These are phyloP conservation scores for Colletotrichum melonis DNA, from an alignment of 2,329 filamentous ascomycete species.

Conservation along the genomic window DNA sequence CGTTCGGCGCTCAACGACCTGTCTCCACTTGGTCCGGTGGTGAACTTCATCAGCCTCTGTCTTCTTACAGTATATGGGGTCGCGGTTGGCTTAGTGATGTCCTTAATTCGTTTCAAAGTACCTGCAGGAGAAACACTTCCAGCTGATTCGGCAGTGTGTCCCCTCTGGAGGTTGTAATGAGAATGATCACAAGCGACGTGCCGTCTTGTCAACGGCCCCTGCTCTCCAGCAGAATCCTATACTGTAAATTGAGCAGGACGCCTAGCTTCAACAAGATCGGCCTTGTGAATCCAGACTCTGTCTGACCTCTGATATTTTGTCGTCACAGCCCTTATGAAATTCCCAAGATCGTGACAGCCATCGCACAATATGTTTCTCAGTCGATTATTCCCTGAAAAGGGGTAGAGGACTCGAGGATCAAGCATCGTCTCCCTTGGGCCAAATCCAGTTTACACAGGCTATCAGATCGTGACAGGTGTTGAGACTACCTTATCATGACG, in stretches of 20 bases:
- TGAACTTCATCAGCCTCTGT: not conserved
- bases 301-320: too few relatives aligned
- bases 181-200: not conserved
- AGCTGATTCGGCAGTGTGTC: not conserved
- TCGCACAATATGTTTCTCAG: too few relatives aligned
- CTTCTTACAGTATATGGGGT: not conserved
- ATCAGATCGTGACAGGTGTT: too few relatives aligned
- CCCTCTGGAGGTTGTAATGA: not conserved
- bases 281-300: not conserved
- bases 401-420: too few relatives aligned
- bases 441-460: too few relatives aligned
- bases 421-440: too few relatives aligned
- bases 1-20: slow-evolving; percentile 14
- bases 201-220: not conserved
- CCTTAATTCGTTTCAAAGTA: not conserved
- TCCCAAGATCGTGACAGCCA: too few relatives aligned
- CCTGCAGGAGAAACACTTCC: not conserved
- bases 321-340: too few relatives aligned
- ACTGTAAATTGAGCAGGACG: not conserved
- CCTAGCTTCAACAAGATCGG: not conserved
- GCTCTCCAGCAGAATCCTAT: not conserved
- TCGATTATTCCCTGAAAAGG: too few relatives aligned
- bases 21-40: slow-evolving; percentile 5
- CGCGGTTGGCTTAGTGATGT: not conserved
- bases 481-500: rapidly evolving